Evolutionary conservation across 2,329 filamentous ascomycete genomes (phyloP), one percentile per base, ranked within the genome.

Genomic region (Aspergillus nomiae): DNA sequence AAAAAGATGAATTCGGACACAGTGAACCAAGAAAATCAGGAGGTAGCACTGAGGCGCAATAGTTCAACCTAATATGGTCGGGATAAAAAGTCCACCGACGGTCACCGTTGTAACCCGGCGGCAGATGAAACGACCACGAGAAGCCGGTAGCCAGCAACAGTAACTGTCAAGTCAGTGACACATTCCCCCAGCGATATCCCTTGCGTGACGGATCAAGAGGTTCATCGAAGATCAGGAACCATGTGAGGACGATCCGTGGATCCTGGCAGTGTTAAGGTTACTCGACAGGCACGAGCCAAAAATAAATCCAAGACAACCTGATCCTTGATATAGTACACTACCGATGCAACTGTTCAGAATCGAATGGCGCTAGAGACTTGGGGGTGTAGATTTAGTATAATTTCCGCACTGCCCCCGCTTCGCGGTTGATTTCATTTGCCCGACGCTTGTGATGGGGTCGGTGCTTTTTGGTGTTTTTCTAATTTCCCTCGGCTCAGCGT

Each of bases 201-300:
- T 56, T 32, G 51, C 56, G 56, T 41, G 56, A 60, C 30, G 38
- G 51, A 60, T 48, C 51, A 48, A 60, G 43, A 58, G 14, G 51
- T 16, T 55, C n/a, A 54, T 54, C 34, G 51, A 55, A 38, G 51
- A 55, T 55, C 51, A 38, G 56, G 64, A 62, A 60, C 51, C 56
- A 34, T 61, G 48, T 38, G 34, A 30, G 56, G 60, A 45, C 58
- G 65, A 66, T 65, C 65, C 63, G 63, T 65, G 65, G 65, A 66
- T 66, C 65, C 53, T 43, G 36, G 21, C 16, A 50, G 43, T 16
- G 58, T 59, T 54, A 54, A 50, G 59, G 53, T 41, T 54, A 54
- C 51, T 57, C 32, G 58, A 63, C 58, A 41, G 58, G 59, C 58
- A 64, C 56, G 57, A 64, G 60, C 46, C 38, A 50, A 38, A 59